phyloP scores from a whole-genome alignment of 164 flowering plant species.

The Magnolia sinica region DNA sequence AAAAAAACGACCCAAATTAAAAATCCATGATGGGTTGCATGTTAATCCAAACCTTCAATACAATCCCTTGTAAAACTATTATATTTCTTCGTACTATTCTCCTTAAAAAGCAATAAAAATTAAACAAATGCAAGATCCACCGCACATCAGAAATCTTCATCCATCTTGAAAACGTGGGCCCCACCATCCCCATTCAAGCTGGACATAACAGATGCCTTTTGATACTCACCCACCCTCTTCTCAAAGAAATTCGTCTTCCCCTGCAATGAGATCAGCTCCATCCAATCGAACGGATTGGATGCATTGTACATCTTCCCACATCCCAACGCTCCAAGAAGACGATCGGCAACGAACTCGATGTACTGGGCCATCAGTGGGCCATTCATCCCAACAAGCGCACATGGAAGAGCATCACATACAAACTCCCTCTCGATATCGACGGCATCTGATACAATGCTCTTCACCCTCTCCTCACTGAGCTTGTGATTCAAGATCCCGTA shows the following conservation, averaged over 20 bases:
- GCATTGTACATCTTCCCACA: conserved; percentile 54
- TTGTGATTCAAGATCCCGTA: conserved; percentile 46
- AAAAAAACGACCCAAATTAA: too few relatives aligned
- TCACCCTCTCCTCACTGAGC: conserved; percentile 57
- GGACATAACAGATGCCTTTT: conserved; percentile 86
- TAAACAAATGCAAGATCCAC: not conserved
- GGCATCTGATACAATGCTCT: conserved; percentile 58
- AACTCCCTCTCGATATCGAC: conserved; percentile 88
- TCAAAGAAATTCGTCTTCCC: conserved; percentile 96
- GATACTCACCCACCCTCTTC: conserved; percentile 93
- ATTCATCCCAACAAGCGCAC: conserved; percentile 88
- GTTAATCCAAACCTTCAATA: too few relatives aligned
- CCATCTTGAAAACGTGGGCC: conserved; percentile 60
- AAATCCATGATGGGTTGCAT: too few relatives aligned
- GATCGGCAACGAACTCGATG: conserved; percentile 86
- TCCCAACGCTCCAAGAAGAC: conserved; percentile 65
- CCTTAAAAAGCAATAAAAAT: not conserved
- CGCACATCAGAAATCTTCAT: conserved; percentile 65
- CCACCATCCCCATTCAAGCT: conserved; percentile 64
- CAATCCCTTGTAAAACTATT: not conserved
- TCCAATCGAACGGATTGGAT: conserved; percentile 88
- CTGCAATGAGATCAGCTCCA: conserved; percentile 84
- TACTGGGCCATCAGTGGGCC: conserved; percentile 74
- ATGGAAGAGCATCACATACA: conserved; percentile 82
- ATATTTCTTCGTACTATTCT: not conserved